Base-by-base conservation (phyloP, 345 rosid species). In the Melastoma malabathricum region DNA sequence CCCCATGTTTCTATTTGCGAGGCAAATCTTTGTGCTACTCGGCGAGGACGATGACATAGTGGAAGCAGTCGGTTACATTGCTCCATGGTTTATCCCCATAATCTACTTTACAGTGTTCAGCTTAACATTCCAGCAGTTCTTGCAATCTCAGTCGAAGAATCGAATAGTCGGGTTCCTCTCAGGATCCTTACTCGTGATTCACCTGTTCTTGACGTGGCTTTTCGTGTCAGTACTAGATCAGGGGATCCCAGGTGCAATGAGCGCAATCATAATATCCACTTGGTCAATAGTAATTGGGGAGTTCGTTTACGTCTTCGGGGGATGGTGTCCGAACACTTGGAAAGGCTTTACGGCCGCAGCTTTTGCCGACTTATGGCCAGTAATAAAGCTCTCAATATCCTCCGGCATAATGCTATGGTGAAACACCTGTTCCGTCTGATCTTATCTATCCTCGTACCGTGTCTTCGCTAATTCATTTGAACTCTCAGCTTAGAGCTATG, bases 291-390 rank as follows among this genome's bases (percentile, higher is more conserved):
- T 47, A 3, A 31, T 15, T 18, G 61, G 53, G 3, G 44, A 3
- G 18, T 13, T 57, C 20, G 13, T 57, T 15, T 57, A 47, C 45
- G 29, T 57, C 19, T 18, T 48, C 2, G 50, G 53, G 4, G 61
- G 61, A 7, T 34, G 52, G 52, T 57, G 52, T 34, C 45, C 31
- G 19, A 34, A 20, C 18, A 48, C 61, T 14, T 57, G 61, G 61
- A 57, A 19, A 19, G 61, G 61, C 5, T 57, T 57, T 23, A 25
- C 54, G 23, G 16, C 10, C 18, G 46, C 52, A 6, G 61, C 61
- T 8, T 57, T 47, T 15, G 41, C 0, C 8, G 52, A 47, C 43
- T n/a, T n/a, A n/a, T n/a, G n/a, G n/a, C n/a, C n/a, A n/a, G n/a
- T n/a, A n/a, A n/a, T n/a, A n/a, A n/a, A n/a, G n/a, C n/a, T n/a